These are phyloP conservation scores for Kodamaea fukazawae DNA, from an alignment of 805 yeast species.

Conservation along the genomic window DNA sequence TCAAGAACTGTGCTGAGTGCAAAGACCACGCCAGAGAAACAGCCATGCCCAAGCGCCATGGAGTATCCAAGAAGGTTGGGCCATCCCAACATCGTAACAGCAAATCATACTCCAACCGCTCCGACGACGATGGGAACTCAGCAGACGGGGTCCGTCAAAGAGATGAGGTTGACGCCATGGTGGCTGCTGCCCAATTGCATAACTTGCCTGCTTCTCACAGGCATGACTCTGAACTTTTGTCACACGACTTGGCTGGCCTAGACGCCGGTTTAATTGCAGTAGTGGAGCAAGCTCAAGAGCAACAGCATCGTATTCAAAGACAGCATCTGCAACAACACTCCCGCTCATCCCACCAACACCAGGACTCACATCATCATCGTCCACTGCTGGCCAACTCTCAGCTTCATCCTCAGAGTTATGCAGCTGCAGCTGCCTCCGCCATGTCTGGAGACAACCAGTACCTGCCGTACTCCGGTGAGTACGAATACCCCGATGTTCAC, in stretches of 20 bases:
- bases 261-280: conserved; percentile 55
- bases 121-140: conserved; percentile 20
- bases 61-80: conserved; percentile 18
- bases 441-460: conserved; percentile 20
- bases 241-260: conserved; percentile 42
- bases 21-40: conserved; percentile 42
- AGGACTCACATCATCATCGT: conserved; percentile 14
- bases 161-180: conserved; percentile 36
- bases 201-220: conserved; percentile 21
- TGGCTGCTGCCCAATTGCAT: conserved; percentile 27
- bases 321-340: conserved; percentile 15
- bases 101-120: conserved; percentile 8
- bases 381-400: conserved; percentile 16
- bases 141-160: conserved; percentile 19
- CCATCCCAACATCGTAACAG: conserved; percentile 13
- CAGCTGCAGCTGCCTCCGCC: conserved; percentile 37
- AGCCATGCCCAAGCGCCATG: conserved; percentile 11
- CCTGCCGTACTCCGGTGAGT: conserved; percentile 16
- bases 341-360: conserved; percentile 8
- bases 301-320: conserved; percentile 23
- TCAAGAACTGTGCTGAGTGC: conserved; percentile 74
- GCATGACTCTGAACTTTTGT: conserved; percentile 31
- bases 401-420: conserved; percentile 21
- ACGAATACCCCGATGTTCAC: conserved; percentile 13
- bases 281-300: conserved; percentile 55